Evolutionary conservation across 306 rosid species (phyloP).

Genomic region (Parietaria judaica): DNA sequence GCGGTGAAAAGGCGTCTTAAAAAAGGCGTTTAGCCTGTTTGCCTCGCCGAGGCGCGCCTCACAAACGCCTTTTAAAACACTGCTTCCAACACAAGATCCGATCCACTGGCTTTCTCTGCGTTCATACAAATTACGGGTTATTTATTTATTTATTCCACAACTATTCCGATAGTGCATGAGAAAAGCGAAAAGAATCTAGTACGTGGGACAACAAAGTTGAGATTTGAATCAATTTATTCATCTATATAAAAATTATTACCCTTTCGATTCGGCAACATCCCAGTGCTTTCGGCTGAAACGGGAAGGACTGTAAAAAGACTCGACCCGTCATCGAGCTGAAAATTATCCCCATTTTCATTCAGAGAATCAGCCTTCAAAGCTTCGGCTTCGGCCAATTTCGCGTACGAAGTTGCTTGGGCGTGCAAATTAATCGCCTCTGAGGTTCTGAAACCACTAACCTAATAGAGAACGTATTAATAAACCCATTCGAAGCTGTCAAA

Average conservation of each 20-base stretch:
- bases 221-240: neutral
- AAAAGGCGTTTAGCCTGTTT: too few species aligned
- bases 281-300: slow-evolving; percentile 66
- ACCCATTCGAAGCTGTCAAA: neutral
- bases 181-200: neutral
- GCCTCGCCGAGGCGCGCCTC: too few species aligned
- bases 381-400: slow-evolving; percentile 62
- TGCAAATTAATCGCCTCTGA: slow-evolving; percentile 45
- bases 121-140: slow-evolving; percentile 17
- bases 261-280: slow-evolving; percentile 55
- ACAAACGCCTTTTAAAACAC: too few species aligned
- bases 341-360: slow-evolving; percentile 24
- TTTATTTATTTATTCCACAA: neutral
- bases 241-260: slow-evolving; percentile 31
- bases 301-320: slow-evolving; percentile 46
- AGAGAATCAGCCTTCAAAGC: slow-evolving; percentile 31
- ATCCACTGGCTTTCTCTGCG: slow-evolving; percentile 53
- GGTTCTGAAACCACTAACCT: slow-evolving; percentile 32
- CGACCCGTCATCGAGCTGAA: slow-evolving; percentile 25
- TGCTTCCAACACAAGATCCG: slow-evolving; percentile 78
- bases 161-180: neutral
- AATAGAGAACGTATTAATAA: slow-evolving; percentile 9
- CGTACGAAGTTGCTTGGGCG: slow-evolving; percentile 58
- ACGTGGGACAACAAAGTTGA: neutral
- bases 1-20: too few species aligned